Evolutionary conservation across 2,329 filamentous ascomycete species (phyloP).

Genomic region (Xenoacremonium recifei): DNA sequence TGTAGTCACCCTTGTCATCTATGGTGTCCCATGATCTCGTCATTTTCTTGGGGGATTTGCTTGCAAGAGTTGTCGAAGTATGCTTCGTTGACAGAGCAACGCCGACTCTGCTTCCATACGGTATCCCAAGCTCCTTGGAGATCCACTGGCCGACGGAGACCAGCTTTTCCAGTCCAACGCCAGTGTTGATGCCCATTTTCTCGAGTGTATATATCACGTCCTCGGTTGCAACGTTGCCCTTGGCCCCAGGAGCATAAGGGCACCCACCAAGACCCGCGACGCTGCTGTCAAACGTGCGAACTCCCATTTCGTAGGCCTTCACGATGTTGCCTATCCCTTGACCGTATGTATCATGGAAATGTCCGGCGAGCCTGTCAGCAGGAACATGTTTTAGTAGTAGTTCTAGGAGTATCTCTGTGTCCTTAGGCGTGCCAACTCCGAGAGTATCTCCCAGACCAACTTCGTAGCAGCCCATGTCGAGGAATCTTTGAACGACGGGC

Average conservation of each 20-base stretch:
- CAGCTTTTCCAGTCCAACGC: conserved; percentile 2
- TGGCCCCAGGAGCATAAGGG: conserved; percentile 11
- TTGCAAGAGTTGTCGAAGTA: background rate
- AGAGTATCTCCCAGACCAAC: conserved; percentile 13
- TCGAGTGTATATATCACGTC: conserved; percentile 10
- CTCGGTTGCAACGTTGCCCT: conserved; percentile 11
- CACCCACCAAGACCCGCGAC: conserved; percentile 9
- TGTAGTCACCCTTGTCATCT: conserved; percentile 6
- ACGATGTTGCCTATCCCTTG: background rate
- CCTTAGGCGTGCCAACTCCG: conserved; percentile 5
- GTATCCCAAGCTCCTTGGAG: conserved; percentile 2
- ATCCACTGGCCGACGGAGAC: conserved; percentile 5
- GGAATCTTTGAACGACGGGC: conserved; percentile 1
- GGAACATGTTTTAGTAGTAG: conserved; percentile 2
- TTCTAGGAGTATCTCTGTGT: conserved; percentile 4
- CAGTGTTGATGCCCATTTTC: conserved; percentile 6
- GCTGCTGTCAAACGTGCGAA: background rate
- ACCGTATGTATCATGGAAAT: background rate
- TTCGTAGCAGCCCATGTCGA: conserved; percentile 14
- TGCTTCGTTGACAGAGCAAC: conserved; percentile 1
- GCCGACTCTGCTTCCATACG: conserved; percentile 6
- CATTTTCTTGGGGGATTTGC: background rate
- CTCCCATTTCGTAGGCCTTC: background rate
- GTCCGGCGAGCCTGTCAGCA: conserved; percentile 6
- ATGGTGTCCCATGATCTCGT: background rate